Base-by-base conservation (phyloP, 2,329 filamentous ascomycete species). In the Apiospora hydei region DNA sequence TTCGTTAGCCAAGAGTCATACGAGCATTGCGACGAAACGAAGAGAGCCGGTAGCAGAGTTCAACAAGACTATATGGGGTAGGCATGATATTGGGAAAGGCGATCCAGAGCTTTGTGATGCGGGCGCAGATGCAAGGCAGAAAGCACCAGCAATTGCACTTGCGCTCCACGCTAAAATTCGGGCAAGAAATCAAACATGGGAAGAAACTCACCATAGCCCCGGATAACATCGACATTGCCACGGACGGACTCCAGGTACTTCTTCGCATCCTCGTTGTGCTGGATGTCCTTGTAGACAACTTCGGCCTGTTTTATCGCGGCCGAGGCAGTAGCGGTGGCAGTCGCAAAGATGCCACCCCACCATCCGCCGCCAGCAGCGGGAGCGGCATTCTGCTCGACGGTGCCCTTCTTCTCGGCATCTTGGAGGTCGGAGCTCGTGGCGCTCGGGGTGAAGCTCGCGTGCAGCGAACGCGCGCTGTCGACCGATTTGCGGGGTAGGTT, bases 241-340 rank as follows among this genome's bases (percentile, higher is more conserved):
- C 92, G 92, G 71, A 98, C 93, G 81, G 98, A 96, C 70, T 98
- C 94, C 1, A 95, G 94, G 95, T 96, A 99, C 81, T 94, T 93
- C 85, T 96, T 95, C 69, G 96, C 96, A 82, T 99, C 96, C 80
- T 98, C 95, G 78, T 97, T 98, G 80, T 96, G 92, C 81, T 98
- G 94, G 67, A 99, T 95, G 82, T 98, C 94, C 81, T 96, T 97
- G 75, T 97, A 95, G 0, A 95, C 93, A 10, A 92, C 94, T 83
- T 98, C 95, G 67, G 96, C 96, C 82, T 96, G 94, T 86, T 97
- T 97, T 83, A 97, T 91, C 38, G 93, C 94, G n/a, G 93, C 92
- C 75, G 79, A 85, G 38, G 85, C 89, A 46, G 87, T 87, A 69
- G 88, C 87, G 70, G 85, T 89, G 43, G 92, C 92, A 0, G 94